phyloP scores from a whole-genome alignment of 2,329 filamentous ascomycete genomes.

The Apiospora aurea region DNA sequence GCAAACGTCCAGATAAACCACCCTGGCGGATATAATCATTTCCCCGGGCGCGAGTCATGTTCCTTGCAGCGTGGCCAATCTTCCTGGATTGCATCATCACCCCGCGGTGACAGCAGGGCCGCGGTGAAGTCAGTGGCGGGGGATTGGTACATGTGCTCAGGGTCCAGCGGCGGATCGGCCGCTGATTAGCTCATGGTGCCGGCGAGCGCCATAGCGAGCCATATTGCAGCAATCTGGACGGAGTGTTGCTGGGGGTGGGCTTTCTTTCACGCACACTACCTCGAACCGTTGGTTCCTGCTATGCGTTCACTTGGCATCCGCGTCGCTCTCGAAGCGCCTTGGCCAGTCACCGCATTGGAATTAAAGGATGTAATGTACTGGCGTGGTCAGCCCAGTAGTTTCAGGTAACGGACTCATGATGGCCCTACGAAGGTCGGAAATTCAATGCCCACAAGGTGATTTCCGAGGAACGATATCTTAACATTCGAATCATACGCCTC shows the following conservation, averaged over 20 bases:
- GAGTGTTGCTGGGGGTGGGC: background rate
- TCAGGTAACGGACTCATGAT: no score
- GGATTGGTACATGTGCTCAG: background rate
- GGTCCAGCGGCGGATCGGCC: background rate
- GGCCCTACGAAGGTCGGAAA: no score
- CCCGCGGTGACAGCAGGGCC: background rate
- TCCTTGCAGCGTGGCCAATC: slow-evolving; percentile 8
- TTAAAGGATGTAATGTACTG: background rate
- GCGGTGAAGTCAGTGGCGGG: background rate
- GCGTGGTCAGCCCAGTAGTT: background rate
- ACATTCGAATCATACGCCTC: no score
- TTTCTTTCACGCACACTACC: background rate
- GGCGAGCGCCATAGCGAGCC: background rate
- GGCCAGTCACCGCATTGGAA: background rate
- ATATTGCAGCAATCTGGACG: background rate
- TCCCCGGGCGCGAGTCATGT: slow-evolving; percentile 14
- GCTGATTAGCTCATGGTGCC: background rate
- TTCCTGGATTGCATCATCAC: background rate
- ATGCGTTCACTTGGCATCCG: background rate
- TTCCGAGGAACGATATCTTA: background rate
- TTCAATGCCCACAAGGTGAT: no score
- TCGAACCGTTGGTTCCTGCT: background rate
- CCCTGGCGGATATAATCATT: background rate
- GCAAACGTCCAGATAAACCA: background rate
- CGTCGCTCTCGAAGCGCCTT: background rate